These are phyloP conservation scores for Canavalia ensiformis DNA, from an alignment of 306 rosid species.

Conservation along the genomic window DNA sequence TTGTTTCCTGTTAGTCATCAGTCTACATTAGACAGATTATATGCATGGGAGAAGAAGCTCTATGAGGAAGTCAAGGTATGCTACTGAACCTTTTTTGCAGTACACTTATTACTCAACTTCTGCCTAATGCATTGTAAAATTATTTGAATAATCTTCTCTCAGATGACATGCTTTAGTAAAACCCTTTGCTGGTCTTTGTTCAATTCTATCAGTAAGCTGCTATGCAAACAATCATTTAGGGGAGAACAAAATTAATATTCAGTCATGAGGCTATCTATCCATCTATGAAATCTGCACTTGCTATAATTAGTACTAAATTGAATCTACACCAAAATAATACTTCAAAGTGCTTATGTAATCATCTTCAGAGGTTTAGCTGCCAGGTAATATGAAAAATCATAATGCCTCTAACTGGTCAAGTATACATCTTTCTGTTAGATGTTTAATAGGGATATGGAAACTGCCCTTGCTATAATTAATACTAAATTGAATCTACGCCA, in stretches of 20 bases:
- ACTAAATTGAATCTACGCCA: slow-evolving; percentile 2
- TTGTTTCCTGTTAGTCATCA: slow-evolving; percentile 77
- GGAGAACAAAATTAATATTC: slow-evolving; percentile 23
- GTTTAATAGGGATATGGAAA: background rate
- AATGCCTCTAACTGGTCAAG: slow-evolving; percentile 31
- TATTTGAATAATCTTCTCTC: slow-evolving; percentile 4
- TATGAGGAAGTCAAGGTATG: slow-evolving; percentile 89
- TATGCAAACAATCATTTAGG: background rate
- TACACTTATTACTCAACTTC: slow-evolving; percentile 15
- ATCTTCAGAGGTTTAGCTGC: slow-evolving; percentile 15
- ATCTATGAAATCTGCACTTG: background rate
- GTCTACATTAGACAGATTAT: slow-evolving; percentile 82
- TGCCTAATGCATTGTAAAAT: background rate
- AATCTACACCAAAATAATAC: background rate
- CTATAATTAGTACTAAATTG: slow-evolving; percentile 17
- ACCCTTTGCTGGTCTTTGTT: background rate
- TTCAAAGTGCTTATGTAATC: background rate
- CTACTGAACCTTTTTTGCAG: background rate
- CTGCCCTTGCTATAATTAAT: background rate
- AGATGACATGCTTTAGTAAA: background rate
- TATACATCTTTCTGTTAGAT: slow-evolving; percentile 3
- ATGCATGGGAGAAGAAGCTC: slow-evolving; percentile 96
- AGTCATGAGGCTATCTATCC: background rate
- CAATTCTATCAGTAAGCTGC: slow-evolving; percentile 11
- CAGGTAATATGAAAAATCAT: slow-evolving; percentile 24